Evolutionary conservation across 805 yeast species (phyloP).

Genomic region (Yamadazyma kitorensis): DNA sequence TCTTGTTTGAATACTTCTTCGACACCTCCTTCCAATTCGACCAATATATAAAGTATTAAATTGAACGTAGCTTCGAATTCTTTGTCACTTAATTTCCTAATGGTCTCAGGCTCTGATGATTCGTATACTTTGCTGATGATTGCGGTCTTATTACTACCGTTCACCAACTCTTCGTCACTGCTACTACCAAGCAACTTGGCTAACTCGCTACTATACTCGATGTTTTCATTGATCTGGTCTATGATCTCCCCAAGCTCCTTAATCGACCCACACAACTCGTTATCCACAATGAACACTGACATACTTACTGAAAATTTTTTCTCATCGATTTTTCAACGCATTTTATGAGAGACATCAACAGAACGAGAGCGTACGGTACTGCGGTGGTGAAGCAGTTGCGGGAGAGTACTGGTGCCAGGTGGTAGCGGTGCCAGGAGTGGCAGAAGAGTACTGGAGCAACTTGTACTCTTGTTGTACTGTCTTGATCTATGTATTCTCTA

Average conservation of each 20-base stretch:
- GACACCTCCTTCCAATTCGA: conserved; percentile 26
- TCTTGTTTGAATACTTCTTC: conserved; percentile 24
- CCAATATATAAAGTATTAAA: conserved; percentile 34
- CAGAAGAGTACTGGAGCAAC: neutral
- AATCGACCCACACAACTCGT: conserved; percentile 39
- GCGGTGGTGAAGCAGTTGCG: no score
- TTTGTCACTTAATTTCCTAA: conserved; percentile 37
- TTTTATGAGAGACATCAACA: neutral
- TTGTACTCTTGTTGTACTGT: no score
- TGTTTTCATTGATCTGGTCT: conserved; percentile 28
- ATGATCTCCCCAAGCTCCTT: conserved; percentile 38
- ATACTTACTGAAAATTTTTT: conserved; percentile 11
- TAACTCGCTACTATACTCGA: conserved; percentile 27
- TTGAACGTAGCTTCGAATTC: conserved; percentile 47
- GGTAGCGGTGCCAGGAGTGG: neutral
- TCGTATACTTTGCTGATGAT: conserved; percentile 26
- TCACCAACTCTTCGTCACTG: conserved; percentile 10
- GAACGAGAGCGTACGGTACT: no score
- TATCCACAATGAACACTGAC: conserved; percentile 45
- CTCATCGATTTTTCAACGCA: neutral
- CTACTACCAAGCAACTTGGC: conserved; percentile 18
- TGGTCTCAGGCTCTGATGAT: conserved; percentile 25
- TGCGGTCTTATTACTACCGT: conserved; percentile 25
- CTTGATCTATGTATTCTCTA: no score
- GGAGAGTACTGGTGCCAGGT: no score